A percentile compares a stretch with the other conserved stretches of the same genome.
Evolutionary conservation across 2,329 filamentous ascomycete genomes (phyloP).

Genomic region (Exophiala lecanii-corni): DNA sequence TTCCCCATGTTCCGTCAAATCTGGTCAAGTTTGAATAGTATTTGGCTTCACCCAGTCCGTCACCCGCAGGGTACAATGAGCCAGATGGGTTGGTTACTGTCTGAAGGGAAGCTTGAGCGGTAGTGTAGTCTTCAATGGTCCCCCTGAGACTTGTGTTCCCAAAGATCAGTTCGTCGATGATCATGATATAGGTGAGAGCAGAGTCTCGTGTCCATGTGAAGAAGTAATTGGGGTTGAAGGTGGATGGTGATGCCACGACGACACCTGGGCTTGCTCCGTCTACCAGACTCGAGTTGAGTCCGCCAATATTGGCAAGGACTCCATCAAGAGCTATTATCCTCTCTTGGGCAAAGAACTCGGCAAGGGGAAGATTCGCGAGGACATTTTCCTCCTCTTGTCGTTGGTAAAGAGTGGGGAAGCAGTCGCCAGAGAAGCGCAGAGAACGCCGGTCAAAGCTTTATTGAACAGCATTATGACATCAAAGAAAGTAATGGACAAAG

Average conservation of each 20-base stretch:
- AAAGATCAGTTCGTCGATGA: constrained; percentile 63
- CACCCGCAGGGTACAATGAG: constrained; percentile 43
- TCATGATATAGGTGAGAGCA: constrained; percentile 64
- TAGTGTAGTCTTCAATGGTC: constrained; percentile 64
- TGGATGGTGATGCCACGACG: constrained; percentile 56
- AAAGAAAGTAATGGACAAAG: neutral
- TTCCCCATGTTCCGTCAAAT: constrained; percentile 61
- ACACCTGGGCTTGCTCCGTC: constrained; percentile 48
- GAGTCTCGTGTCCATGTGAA: constrained; percentile 76
- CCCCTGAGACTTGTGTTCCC: constrained; percentile 57
- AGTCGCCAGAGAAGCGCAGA: constrained; percentile 5
- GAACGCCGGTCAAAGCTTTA: neutral
- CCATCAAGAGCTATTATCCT: constrained; percentile 49
- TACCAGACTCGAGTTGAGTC: constrained; percentile 44
- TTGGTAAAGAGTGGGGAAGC: constrained; percentile 7
- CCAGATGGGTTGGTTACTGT: constrained; percentile 65
- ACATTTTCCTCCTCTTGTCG: constrained; percentile 9
- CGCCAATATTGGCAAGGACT: constrained; percentile 53
- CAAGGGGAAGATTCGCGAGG: constrained; percentile 13
- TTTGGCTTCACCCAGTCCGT: constrained; percentile 68
- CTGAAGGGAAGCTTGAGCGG: constrained; percentile 61
- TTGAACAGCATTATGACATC: constrained; percentile 4
- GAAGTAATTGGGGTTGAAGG: constrained; percentile 56
- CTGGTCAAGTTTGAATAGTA: constrained; percentile 59
- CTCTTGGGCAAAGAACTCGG: constrained; percentile 42